These are phyloP conservation scores for Nicotiana otophora DNA, from an alignment of 257 asterid species.

Conservation along the genomic window DNA sequence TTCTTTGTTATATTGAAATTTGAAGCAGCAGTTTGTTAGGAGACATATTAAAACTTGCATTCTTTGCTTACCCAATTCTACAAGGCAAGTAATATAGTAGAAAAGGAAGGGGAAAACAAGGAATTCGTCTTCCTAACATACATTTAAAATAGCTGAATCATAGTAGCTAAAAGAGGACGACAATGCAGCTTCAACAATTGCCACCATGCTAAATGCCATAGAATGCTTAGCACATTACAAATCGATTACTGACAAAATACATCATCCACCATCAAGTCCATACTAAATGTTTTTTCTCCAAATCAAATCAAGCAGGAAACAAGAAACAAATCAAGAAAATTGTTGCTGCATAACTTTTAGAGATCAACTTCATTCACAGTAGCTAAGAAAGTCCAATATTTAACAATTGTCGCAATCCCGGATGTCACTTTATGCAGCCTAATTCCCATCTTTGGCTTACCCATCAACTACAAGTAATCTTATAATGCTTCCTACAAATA, in stretches of 20 bases:
- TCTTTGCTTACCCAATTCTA: background rate
- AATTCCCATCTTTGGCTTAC: background rate
- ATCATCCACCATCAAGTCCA: background rate
- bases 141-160: background rate
- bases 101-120: background rate
- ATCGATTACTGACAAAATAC: background rate
- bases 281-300: background rate
- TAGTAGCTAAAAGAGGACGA: background rate
- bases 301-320: background rate
- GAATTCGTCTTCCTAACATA: background rate
- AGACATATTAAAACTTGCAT: background rate
- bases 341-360: background rate
- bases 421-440: background rate
- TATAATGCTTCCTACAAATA: background rate
- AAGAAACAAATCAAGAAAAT: background rate
- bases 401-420: background rate
- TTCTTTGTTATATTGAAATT: background rate
- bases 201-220: background rate
- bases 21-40: background rate
- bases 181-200: conserved; percentile 3
- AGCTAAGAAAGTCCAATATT: background rate
- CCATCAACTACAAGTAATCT: background rate
- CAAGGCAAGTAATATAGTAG: background rate
- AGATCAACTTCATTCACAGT: background rate
- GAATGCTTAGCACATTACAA: background rate